These are phyloP conservation scores for Phaeosphaeriaceae sp. DNA, from an alignment of 2,329 filamentous ascomycete genomes.

Conservation along the genomic window DNA sequence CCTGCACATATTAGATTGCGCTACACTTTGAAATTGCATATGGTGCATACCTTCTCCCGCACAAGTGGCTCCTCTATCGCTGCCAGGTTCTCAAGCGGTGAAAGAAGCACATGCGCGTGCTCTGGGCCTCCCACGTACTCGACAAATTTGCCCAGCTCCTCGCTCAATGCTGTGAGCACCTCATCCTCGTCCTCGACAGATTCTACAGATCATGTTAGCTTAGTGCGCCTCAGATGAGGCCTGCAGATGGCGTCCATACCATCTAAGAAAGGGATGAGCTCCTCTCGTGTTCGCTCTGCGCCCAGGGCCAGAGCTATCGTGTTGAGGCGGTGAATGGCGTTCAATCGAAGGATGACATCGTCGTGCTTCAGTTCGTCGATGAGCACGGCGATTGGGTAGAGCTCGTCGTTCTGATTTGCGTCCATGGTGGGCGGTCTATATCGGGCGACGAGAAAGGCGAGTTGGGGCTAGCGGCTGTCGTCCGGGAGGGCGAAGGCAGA, in stretches of 20 bases:
- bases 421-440: slow-evolving; percentile 69
- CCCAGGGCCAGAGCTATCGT: slow-evolving; percentile 97
- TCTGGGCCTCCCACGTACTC: slow-evolving; percentile 96
- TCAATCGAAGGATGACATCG: slow-evolving; percentile 95
- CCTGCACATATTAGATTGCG: slow-evolving; percentile 63
- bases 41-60: slow-evolving; percentile 84
- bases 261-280: slow-evolving; percentile 98
- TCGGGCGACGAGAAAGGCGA: slow-evolving; percentile 24
- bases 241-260: slow-evolving; percentile 67
- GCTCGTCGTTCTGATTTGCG: slow-evolving; percentile 93
- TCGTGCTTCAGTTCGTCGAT: slow-evolving; percentile 99
- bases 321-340: slow-evolving; percentile 96
- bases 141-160: slow-evolving; percentile 95
- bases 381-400: slow-evolving; percentile 98
- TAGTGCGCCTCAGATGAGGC: neutral
- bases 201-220: slow-evolving; percentile 65
- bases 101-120: slow-evolving; percentile 94
- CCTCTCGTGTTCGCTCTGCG: slow-evolving; percentile 94
- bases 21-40: neutral
- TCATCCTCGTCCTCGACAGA: slow-evolving; percentile 99
- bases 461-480: slow-evolving; percentile 27
- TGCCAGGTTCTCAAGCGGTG: slow-evolving; percentile 95
- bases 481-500: slow-evolving; percentile 12
- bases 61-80: slow-evolving; percentile 98
- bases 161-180: slow-evolving; percentile 93